A percentile compares a stretch with the other conserved stretches of the same genome.
These are phyloP conservation scores for Hibiscus mutabilis DNA, from an alignment of 345 rosid species.

Conservation along the genomic window DNA sequence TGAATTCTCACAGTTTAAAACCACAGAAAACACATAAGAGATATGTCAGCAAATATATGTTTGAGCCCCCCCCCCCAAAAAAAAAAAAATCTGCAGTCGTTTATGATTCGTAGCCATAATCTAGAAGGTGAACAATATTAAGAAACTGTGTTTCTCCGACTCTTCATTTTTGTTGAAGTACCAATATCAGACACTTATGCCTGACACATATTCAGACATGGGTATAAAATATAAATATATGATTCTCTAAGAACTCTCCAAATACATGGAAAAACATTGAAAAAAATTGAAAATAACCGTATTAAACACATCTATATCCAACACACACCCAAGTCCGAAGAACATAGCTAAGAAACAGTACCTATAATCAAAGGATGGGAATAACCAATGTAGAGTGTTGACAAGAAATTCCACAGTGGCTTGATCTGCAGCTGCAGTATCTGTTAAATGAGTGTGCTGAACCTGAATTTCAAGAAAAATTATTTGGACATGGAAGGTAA, in stretches of 20 bases:
- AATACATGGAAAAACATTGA: not conserved
- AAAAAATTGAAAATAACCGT: not conserved
- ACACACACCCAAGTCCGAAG: not conserved
- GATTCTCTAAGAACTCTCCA: not conserved
- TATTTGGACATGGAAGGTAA: slow-evolving; percentile 9
- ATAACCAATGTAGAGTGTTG: slow-evolving; percentile 68
- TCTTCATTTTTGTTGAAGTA: not conserved
- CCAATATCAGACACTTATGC: not conserved
- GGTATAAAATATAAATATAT: not conserved
- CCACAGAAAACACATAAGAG: not conserved
- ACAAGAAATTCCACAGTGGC: slow-evolving; percentile 74
- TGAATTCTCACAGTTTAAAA: slow-evolving; percentile 11
- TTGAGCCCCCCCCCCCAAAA: too few relatives aligned
- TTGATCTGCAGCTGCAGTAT: slow-evolving; percentile 85
- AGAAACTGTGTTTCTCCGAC: not conserved
- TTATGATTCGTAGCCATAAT: not conserved
- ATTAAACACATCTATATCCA: not conserved
- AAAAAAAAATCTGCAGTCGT: not conserved
- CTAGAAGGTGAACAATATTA: not conserved
- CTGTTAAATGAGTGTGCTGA: slow-evolving; percentile 90
- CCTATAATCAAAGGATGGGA: slow-evolving; percentile 96
- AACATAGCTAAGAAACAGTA: slow-evolving; percentile 12
- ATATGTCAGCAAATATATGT: not conserved
- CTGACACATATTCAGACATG: not conserved
- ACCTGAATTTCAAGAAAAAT: slow-evolving; percentile 47